Base-by-base conservation (phyloP, 2,329 filamentous ascomycete genomes). In the Xylariaceae sp. region DNA sequence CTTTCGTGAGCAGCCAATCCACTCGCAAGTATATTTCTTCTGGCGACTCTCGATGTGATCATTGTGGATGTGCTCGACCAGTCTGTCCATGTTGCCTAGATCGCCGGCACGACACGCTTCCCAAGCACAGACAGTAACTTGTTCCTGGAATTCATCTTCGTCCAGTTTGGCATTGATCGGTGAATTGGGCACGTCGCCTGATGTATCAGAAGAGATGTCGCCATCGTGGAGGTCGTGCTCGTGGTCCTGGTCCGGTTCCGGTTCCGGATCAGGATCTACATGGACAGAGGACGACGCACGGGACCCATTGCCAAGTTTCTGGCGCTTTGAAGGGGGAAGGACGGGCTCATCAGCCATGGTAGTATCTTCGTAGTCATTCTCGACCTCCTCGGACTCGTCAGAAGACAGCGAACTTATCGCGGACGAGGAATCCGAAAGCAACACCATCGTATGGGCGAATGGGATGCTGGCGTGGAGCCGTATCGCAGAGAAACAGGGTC, bases 11-110 rank as follows among this genome's bases (percentile, higher is more conserved):
- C 94, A 99, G 61, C 92, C 92, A 55, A 82, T 84, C 94, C 94
- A 99, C 73, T 97, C 92, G 73, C 94, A 99, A n/a, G 89, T 91
- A 70, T 97, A 97, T 71, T 94, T 96, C 74, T 95, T 96, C 74
- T 94, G 89, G 51, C 92, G 84, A 57, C 86, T 89, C 67, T 94
- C 90, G 66, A 97, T 96, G 72, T 99, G 94, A 54, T 92, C 89
- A 66, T 91, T 87, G 72, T 97, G 92, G 55, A 94, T 88, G 67
- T 94, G 88, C 63, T 88, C 82, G 40, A 94, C 88, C 41, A 94
- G 72, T 59, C 77, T 83, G 71, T 94, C 88, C 88, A 92, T 92
- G 67, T 92, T 88, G 15, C 83, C 79, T 61, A 89, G 72, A 65
- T 92, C 87, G 37, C 85, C 86, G 2, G 78, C 83, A 39, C 77